Evolutionary conservation across 176 grass and related monocot species (phyloP).

Genomic region (sorghum (Sorghum bicolor)): Sorghum_bicolor_NCBIv3 NC_012871.2:72215501-72216000

Average conservation of each 20-base stretch:
- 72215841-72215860: too few species aligned
- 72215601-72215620: conserved; percentile 15
- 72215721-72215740: conserved; percentile 21
- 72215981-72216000: too few species aligned
- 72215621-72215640: conserved; percentile 12
- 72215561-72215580: conserved; percentile 20
- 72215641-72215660: conserved; percentile 29
- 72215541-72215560: conserved; percentile 20
- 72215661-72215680: conserved; percentile 37
- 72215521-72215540: not conserved
- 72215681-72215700: conserved; percentile 55
- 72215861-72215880: too few species aligned
- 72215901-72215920: too few species aligned
- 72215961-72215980: too few species aligned
- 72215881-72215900: too few species aligned
- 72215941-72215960: too few species aligned
- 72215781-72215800: not conserved
- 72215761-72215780: conserved; percentile 18
- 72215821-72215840: not conserved
- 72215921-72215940: too few species aligned
- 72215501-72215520: conserved; percentile 13
- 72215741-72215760: conserved; percentile 22
- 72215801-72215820: not conserved
- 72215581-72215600: conserved; percentile 37
- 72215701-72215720: conserved; percentile 64